Evolutionary conservation across 345 rosid genomes (phyloP).

Genomic region (Chamaenerion angustifolium): DNA sequence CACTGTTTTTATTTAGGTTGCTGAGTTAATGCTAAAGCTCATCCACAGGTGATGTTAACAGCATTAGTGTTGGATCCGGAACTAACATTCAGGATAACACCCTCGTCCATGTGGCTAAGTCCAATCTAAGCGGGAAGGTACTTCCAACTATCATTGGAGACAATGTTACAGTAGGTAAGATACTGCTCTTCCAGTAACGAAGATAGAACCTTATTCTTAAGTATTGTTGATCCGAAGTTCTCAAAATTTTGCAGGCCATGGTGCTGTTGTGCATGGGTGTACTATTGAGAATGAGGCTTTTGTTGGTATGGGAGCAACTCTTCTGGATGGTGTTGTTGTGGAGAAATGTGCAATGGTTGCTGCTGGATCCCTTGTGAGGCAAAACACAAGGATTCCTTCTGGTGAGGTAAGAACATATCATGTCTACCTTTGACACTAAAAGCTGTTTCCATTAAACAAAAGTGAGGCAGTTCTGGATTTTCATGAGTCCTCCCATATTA

Average conservation of each 20-base stretch:
- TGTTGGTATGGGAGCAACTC: conserved; percentile 89
- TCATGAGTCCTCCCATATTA: no score
- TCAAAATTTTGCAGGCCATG: conserved; percentile 49
- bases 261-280: conserved; percentile 95
- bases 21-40: background rate
- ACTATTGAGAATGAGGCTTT: conserved; percentile 82
- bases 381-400: conserved; percentile 68
- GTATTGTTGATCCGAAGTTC: conserved; percentile 8
- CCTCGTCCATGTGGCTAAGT: conserved; percentile 87
- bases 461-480: no score
- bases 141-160: conserved; percentile 69
- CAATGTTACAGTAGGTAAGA: conserved; percentile 86
- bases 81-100: conserved; percentile 96
- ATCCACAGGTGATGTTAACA: conserved; percentile 69
- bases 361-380: conserved; percentile 93
- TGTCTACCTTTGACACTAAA: no score
- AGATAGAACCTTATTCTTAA: background rate
- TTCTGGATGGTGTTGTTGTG: conserved; percentile 81
- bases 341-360: conserved; percentile 86
- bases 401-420: conserved; percentile 49
- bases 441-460: no score
- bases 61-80: conserved; percentile 60
- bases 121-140: conserved; percentile 83
- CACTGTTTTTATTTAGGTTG: no score
- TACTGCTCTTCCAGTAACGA: background rate